These are phyloP conservation scores for Malus hybrid DNA, from an alignment of 331 rosid species.

Conservation along the genomic window DNA sequence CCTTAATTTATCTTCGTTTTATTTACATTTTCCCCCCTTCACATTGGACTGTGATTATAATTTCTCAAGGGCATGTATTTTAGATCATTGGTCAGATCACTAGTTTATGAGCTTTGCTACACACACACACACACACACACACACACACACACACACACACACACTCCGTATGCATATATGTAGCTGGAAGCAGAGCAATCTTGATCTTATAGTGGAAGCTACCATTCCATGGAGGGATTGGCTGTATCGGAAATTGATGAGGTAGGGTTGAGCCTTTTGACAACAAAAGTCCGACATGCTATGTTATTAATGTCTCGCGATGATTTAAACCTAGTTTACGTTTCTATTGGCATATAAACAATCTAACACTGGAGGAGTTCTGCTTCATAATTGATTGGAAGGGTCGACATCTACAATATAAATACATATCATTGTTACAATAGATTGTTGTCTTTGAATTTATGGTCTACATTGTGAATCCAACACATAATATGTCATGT, in stretches of 20 bases:
- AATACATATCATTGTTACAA: not conserved
- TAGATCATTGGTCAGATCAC: not conserved
- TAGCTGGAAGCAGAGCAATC: not conserved
- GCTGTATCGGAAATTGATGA: not conserved
- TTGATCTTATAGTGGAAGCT: not conserved
- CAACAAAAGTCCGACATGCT: not conserved
- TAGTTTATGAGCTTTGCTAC: not conserved
- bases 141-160: no score
- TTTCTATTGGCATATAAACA: no score
- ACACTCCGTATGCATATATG: not conserved
- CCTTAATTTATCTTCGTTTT: not conserved
- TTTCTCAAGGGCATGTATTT: not conserved
- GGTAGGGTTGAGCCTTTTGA: not conserved
- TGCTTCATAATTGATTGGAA: not conserved
- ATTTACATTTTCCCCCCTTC: not conserved
- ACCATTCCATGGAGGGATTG: not conserved
- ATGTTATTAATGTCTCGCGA: not conserved
- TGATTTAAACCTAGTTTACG: not conserved
- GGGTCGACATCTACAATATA: not conserved
- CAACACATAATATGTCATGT: not conserved
- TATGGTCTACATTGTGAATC: not conserved
- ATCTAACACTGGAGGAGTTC: not conserved
- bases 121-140: no score
- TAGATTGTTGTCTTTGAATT: not conserved
- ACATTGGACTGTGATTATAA: not conserved